Evolutionary conservation across 176 grass and related monocot genomes (phyloP), one percentile per base, ranked within the genome.

Genomic region (Alloteropsis semialata): DNA sequence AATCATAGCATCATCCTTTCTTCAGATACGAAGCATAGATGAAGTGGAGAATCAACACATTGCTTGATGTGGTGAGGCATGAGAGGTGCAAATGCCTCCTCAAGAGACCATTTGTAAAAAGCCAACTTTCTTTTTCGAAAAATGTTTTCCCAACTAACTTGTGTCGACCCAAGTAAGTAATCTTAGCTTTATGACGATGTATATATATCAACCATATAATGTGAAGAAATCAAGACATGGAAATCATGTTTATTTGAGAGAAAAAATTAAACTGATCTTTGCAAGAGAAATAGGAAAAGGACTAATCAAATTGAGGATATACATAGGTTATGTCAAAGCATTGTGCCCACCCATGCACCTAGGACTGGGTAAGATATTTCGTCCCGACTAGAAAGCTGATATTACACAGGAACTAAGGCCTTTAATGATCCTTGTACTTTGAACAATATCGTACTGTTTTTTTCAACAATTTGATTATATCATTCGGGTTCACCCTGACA

Each of bases 281-380:
- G 12, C 18, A 72, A 62, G 4, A 27, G 18, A 29, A 59, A 64
- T 58, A 49, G 39, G 56, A 18, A 64, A 64, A 57, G 7, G 49
- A 25, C 64, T 64, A 25, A 72, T 61, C 15, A 73, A 70, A 88
- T 75, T 19, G 30, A 84, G 57, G 29, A 29, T n/a, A n/a, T n/a
- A n/a, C n/a, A 55, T 43, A 17, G 25, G 24, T 32, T 79, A 61
- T 88, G 75, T 67, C 59, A 84, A 84, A 85, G 51, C 82, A 54
- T 74, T 49, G 56, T 51, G 75, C 42, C 65, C 74, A 8, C 60
- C 69, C 69, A 66, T 56, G n/a, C 29, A 65, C 46, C 58, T 48
- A 64, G 8, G 5, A 17, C 37, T 29, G n/a, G 7, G 57, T 28
- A 21, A 72, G 75, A 78, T 48, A 28, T 32, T 83, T 21, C 8